Conservation (phyloP, 83 land plant species). For the Picea mariana region DNA sequence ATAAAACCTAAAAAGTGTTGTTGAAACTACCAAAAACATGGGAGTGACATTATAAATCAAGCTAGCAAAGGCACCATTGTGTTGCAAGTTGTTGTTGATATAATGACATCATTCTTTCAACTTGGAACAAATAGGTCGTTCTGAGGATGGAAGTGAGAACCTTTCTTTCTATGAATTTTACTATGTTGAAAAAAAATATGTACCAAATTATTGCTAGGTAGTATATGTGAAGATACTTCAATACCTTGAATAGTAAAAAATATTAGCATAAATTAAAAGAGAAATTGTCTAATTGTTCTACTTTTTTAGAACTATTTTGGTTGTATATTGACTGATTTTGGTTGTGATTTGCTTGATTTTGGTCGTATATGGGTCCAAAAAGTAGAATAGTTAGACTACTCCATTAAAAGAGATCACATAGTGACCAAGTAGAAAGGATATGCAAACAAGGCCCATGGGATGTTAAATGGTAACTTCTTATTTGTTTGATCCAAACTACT, state of each 20-base stretch:
- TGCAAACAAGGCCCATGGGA: constrained; percentile 71
- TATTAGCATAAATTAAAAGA: background rate
- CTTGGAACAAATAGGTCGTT: constrained; percentile 63
- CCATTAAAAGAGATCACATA: background rate
- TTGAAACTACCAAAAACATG: too few relatives aligned
- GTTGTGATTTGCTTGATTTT: too few relatives aligned
- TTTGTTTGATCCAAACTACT: constrained; percentile 38
- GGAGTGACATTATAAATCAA: background rate
- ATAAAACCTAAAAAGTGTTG: too few relatives aligned
- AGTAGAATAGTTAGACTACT: too few relatives aligned
- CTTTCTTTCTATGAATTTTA: constrained; percentile 77
- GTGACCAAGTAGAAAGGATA: constrained; percentile 82
- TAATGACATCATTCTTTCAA: constrained; percentile 64
- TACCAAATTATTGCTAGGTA: background rate
- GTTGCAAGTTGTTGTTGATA: constrained; percentile 74
- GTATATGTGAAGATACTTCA: background rate
- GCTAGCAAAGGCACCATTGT: constrained; percentile 54
- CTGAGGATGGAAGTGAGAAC: constrained; percentile 82
- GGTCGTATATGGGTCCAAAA: too few relatives aligned
- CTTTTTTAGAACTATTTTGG: too few relatives aligned
- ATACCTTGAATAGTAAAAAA: background rate
- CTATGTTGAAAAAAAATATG: constrained; percentile 29
- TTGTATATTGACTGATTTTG: too few relatives aligned
- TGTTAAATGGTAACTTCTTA: constrained; percentile 36
- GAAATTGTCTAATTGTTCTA: too few relatives aligned